A percentile compares a stretch with the other conserved stretches of the same genome.
Conservation (phyloP, 2,329 filamentous ascomycete species). For the Cladosporium sp. region DNA sequence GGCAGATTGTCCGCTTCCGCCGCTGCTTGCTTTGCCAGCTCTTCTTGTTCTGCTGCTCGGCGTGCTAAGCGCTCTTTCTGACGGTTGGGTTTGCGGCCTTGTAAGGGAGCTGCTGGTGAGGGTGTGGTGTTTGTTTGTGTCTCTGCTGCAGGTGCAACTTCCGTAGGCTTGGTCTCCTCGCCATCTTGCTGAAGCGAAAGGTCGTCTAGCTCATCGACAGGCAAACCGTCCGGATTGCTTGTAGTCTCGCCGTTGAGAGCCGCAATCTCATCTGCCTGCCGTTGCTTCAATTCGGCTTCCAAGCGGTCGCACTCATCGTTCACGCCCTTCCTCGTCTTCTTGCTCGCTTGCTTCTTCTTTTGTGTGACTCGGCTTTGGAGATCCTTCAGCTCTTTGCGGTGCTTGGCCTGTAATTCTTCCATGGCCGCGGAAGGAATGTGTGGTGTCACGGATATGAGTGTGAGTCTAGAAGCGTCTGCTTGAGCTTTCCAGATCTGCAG, state of each 20-base stretch:
- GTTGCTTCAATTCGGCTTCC: constrained; percentile 53
- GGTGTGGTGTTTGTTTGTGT: neutral
- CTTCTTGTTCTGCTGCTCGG: constrained; percentile 78
- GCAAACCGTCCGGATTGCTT: neutral
- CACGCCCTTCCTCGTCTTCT: constrained; percentile 61
- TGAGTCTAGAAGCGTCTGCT: neutral
- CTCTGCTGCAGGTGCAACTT: neutral
- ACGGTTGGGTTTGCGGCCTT: constrained; percentile 67
- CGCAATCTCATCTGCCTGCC: constrained; percentile 50
- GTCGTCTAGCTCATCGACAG: constrained; percentile 4
- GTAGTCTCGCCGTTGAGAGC: constrained; percentile 36
- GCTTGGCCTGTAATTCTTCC: constrained; percentile 73
- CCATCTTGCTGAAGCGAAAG: neutral
- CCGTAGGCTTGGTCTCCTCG: neutral
- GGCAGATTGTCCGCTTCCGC: constrained; percentile 71
- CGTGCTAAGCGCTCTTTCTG: constrained; percentile 89
- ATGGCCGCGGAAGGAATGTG: constrained; percentile 37
- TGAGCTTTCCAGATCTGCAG: neutral
- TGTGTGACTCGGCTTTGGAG: constrained; percentile 80
- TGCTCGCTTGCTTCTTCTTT: constrained; percentile 96
- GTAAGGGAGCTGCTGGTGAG: neutral
- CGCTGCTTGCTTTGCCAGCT: constrained; percentile 62
- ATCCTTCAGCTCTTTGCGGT: constrained; percentile 85
- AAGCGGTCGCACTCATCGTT: constrained; percentile 61
- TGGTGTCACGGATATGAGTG: neutral